Evolutionary conservation across 2,329 filamentous ascomycete species (phyloP).

Genomic region (Akanthomyces muscarius): DNA sequence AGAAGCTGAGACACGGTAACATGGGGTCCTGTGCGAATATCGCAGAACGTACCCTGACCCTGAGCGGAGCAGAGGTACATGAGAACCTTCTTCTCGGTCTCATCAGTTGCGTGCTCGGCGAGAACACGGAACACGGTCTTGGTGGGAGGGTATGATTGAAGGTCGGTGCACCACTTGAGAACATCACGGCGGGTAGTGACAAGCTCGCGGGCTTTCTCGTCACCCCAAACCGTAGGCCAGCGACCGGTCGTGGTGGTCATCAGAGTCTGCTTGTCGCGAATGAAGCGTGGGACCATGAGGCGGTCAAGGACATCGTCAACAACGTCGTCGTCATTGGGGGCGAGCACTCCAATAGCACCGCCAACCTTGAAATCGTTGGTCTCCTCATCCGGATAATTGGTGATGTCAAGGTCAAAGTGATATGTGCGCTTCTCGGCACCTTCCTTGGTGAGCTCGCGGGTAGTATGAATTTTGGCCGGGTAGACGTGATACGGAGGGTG

Average conservation of each 20-base stretch:
- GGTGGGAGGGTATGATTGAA: conserved; percentile 87
- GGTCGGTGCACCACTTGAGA: conserved; percentile 92
- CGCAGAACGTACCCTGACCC: conserved; percentile 89
- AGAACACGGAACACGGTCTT: conserved; percentile 82
- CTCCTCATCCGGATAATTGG: conserved; percentile 84
- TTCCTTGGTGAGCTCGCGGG: conserved; percentile 78
- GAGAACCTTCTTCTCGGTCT: conserved; percentile 84
- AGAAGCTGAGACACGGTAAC: conserved; percentile 83
- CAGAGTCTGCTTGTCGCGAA: conserved; percentile 78
- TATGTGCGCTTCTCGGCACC: conserved; percentile 96
- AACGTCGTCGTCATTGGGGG: conserved; percentile 71
- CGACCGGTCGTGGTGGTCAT: conserved; percentile 76
- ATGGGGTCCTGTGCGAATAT: conserved; percentile 85
- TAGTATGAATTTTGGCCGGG: conserved; percentile 78
- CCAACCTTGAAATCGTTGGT: conserved; percentile 92
- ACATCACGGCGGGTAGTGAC: conserved; percentile 85
- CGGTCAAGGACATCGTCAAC: conserved; percentile 83
- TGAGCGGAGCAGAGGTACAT: conserved; percentile 82
- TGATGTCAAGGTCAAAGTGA: conserved; percentile 95
- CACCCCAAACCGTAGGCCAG: conserved; percentile 98
- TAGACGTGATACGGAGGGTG: conserved; percentile 92
- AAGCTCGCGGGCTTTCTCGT: conserved; percentile 79
- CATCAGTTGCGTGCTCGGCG: conserved; percentile 75
- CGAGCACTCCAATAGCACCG: conserved; percentile 88
- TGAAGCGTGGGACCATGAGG: conserved; percentile 73